Evolutionary conservation across 2,329 filamentous ascomycete species (phyloP).

Genomic region (Claviceps lovelessii): DNA sequence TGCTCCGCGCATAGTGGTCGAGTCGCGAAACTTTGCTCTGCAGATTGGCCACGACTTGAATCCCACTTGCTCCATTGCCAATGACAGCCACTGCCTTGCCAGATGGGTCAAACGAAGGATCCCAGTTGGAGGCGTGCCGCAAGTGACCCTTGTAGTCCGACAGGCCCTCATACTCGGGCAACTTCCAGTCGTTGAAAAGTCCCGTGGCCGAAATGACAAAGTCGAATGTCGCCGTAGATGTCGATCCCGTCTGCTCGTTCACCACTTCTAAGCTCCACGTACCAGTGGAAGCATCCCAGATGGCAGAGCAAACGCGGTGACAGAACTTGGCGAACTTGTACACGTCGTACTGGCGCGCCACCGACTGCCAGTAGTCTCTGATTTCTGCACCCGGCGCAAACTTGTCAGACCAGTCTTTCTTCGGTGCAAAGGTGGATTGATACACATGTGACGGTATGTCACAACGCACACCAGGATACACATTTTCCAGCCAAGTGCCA

Average conservation of each 20-base stretch:
- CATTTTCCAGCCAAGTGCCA: constrained; percentile 40
- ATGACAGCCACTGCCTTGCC: constrained; percentile 43
- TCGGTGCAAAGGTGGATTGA: constrained; percentile 52
- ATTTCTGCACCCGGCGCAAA: constrained; percentile 57
- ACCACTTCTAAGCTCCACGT: constrained; percentile 40
- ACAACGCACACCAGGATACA: constrained; percentile 52
- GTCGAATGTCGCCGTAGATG: constrained; percentile 36
- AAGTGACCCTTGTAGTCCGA: constrained; percentile 39
- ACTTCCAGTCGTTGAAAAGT: constrained; percentile 49
- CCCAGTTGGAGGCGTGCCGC: constrained; percentile 48
- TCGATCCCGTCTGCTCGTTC: constrained; percentile 17
- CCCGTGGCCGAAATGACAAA: constrained; percentile 50
- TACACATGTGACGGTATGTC: constrained; percentile 59
- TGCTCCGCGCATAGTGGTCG: constrained; percentile 50
- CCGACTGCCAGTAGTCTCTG: constrained; percentile 46
- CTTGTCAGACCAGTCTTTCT: constrained; percentile 53
- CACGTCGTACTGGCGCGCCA: constrained; percentile 50
- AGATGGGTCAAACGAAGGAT: constrained; percentile 31
- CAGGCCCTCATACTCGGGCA: constrained; percentile 47
- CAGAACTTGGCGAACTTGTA: constrained; percentile 42
- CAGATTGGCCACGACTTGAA: constrained; percentile 41
- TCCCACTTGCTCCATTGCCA: constrained; percentile 47
- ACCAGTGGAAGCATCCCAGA: constrained; percentile 38
- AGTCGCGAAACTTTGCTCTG: constrained; percentile 34
- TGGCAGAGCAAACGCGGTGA: constrained; percentile 38